Base-by-base conservation (phyloP, 306 rosid genomes). In the Myrica gale region DNA sequence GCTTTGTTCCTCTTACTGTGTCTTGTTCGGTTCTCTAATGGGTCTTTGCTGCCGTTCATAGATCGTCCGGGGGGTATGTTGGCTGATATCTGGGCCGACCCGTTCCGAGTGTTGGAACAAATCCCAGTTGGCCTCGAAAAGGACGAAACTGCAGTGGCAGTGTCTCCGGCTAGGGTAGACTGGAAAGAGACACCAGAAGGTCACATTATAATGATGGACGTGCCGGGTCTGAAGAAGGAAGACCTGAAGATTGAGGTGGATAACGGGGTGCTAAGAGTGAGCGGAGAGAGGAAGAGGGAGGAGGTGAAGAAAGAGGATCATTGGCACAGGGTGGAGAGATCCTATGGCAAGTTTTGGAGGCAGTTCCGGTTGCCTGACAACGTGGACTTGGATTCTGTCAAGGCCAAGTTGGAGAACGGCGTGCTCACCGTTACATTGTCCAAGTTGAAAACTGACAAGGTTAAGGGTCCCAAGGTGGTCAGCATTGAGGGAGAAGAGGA, bases 121-220 rank as follows among this genome's bases (percentile, higher is more conserved):
- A 76, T 82, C 13, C 93, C 96, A 20, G 73, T 77, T 9, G 89
- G 91, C 15, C 56, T 89, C 5, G 84, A 69, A 5, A 89, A 76
- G 48, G 80, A 58, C 0, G 91, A 89, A 17, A 66, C 73, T 62
- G 15, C 21, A 43, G 50, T 50, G 76, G 50, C 76, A 16, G 44
- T 89, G 4, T 83, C 88, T 23, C 84, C 74, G 3, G 86, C 82
- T 0, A 87, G 85, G 71, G 93, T 83, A 12, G 93, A 89, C 80
- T 91, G 93, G 96, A 91, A 87, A 73, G 93, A 91, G 83, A 87
- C 90, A 1, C 75, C 88, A 3, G 90, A 91, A 53, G 82, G 86
- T 0, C 96, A 89, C 44, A 80, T 79, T 6, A 91, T 91, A n/a
- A 85, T 58, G 81, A 6, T 91, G 69, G 96, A 91, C 3, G 93